These are phyloP conservation scores for Cladochytrium replicatum DNA, from an alignment of 192 early-diverging fungal species.

Conservation along the genomic window DNA sequence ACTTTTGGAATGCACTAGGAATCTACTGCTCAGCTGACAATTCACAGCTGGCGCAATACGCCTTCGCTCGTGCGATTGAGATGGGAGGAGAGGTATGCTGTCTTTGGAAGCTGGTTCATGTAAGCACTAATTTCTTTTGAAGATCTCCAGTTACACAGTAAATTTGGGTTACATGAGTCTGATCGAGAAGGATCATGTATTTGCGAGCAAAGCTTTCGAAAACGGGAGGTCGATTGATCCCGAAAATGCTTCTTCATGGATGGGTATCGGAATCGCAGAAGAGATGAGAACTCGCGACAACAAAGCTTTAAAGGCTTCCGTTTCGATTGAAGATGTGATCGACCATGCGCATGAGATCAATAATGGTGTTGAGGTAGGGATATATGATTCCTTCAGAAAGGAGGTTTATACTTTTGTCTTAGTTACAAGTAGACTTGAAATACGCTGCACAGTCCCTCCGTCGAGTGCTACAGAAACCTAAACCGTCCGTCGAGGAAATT, in stretches of 20 bases:
- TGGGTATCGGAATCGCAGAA: too few species aligned
- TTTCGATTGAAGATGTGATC: constrained; percentile 10
- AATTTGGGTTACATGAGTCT: constrained; percentile 79
- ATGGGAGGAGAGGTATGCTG: constrained; percentile 49
- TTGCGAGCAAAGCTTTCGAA: constrained; percentile 63
- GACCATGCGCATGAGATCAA: constrained; percentile 70
- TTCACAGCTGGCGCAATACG: constrained; percentile 66
- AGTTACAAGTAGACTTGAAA: background rate
- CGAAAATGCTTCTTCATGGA: constrained; percentile 66
- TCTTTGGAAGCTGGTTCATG: constrained; percentile 5
- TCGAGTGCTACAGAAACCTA: background rate
- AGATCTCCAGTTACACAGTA: constrained; percentile 23
- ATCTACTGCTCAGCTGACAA: constrained; percentile 37
- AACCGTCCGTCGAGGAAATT: background rate
- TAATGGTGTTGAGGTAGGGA: constrained; percentile 26
- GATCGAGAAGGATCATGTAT: constrained; percentile 56
- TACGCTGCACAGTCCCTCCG: background rate
- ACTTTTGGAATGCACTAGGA: constrained; percentile 68
- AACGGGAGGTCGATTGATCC: constrained; percentile 67
- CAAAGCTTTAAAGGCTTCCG: too few species aligned
- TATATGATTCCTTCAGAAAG: too few species aligned
- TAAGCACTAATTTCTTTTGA: background rate
- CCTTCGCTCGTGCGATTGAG: constrained; percentile 71
- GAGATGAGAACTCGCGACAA: background rate
- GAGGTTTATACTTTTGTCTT: too few species aligned